These are phyloP conservation scores for Cubamyces sp. DNA, from an alignment of 768 basidiomycete species.

Conservation along the genomic window DNA sequence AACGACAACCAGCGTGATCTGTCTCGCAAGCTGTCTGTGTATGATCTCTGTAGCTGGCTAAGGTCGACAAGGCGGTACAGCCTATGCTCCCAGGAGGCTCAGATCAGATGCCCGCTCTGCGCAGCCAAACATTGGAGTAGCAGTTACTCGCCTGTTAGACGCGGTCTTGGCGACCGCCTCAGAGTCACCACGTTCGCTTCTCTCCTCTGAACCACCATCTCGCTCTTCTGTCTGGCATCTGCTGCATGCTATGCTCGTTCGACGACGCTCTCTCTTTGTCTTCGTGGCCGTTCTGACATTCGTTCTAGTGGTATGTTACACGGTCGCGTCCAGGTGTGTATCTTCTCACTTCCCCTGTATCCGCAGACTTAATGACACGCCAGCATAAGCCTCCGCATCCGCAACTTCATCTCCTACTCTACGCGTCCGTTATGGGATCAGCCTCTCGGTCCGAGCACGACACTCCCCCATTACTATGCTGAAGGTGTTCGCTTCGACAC, in stretches of 20 bases:
- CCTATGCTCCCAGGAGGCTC: too few relatives aligned
- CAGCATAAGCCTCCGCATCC: constrained; percentile 52
- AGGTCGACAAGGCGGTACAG: neutral
- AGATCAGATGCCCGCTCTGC: neutral
- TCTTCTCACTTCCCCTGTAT: neutral
- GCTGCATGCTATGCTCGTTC: constrained; percentile 18
- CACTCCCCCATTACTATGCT: constrained; percentile 60
- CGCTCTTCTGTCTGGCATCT: neutral
- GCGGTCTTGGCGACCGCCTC: constrained; percentile 7
- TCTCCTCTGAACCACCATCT: constrained; percentile 3
- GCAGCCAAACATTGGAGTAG: neutral
- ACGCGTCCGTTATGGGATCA: constrained; percentile 65
- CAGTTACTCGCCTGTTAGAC: neutral
- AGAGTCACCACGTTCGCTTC: neutral
- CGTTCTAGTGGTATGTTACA: constrained; percentile 14
- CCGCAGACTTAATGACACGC: neutral
- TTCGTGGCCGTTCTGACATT: constrained; percentile 6
- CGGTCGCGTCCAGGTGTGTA: constrained; percentile 19
- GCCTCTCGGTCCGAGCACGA: constrained; percentile 48
- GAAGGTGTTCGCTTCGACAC: constrained; percentile 51
- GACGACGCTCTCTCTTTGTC: constrained; percentile 18
- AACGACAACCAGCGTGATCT: neutral
- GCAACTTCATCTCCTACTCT: constrained; percentile 56
- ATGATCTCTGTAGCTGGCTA: neutral
- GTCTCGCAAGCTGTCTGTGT: too few relatives aligned